Conservation (phyloP, 805 yeast species). For the Ogataea paraovalis region DNA sequence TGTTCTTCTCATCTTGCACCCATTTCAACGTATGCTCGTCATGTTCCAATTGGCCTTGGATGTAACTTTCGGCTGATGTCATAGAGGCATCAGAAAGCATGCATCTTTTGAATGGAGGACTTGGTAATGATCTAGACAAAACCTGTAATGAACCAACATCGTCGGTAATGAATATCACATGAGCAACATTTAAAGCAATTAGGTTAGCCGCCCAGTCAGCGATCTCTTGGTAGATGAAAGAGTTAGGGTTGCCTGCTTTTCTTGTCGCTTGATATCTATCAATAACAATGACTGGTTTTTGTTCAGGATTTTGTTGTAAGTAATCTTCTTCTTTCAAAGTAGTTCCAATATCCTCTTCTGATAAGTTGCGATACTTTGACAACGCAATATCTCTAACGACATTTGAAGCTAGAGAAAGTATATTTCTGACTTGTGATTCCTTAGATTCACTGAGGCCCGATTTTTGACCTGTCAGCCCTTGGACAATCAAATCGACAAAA, state of each 20-base stretch:
- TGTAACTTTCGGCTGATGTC: slow-evolving; percentile 65
- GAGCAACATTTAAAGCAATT: slow-evolving; percentile 76
- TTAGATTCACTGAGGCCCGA: slow-evolving; percentile 82
- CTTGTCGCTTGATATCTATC: slow-evolving; percentile 61
- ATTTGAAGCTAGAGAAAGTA: slow-evolving; percentile 65
- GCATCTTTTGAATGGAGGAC: slow-evolving; percentile 76
- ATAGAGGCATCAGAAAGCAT: slow-evolving; percentile 78
- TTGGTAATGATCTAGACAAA: slow-evolving; percentile 72
- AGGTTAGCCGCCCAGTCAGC: slow-evolving; percentile 88
- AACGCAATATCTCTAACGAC: slow-evolving; percentile 69
- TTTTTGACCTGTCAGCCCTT: slow-evolving; percentile 90
- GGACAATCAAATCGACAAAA: slow-evolving; percentile 79
- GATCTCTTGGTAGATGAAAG: slow-evolving; percentile 64
- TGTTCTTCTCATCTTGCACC: slow-evolving; percentile 13
- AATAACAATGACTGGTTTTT: slow-evolving; percentile 80
- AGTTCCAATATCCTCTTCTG: slow-evolving; percentile 23
- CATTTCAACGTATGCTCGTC: slow-evolving; percentile 18
- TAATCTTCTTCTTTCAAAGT: slow-evolving; percentile 67
- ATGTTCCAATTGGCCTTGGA: slow-evolving; percentile 47
- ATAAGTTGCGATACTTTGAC: slow-evolving; percentile 34
- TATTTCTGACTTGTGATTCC: slow-evolving; percentile 77
- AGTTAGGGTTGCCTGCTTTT: slow-evolving; percentile 52
- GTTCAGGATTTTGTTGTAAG: slow-evolving; percentile 79
- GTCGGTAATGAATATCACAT: slow-evolving; percentile 82
- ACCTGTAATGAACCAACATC: slow-evolving; percentile 74